These are phyloP conservation scores for Mariannaea elegans DNA, from an alignment of 2,329 filamentous ascomycete species.

Conservation along the genomic window DNA sequence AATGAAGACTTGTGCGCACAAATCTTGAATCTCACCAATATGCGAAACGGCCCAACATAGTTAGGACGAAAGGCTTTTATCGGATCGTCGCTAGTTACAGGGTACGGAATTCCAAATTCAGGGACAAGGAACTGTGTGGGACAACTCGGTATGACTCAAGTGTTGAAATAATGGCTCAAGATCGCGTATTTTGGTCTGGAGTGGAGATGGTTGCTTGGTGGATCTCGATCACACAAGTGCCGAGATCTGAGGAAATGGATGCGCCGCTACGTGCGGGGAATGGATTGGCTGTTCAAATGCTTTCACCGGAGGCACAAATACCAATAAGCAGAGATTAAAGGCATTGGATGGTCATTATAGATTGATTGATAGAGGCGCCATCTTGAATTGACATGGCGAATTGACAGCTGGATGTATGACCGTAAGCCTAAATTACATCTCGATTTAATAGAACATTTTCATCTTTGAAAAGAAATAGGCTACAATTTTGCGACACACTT, in stretches of 20 bases:
- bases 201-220: slow-evolving; percentile 13
- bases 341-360: background rate
- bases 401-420: background rate
- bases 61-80: slow-evolving; percentile 1
- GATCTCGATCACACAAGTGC: slow-evolving; percentile 19
- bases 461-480: too few species aligned
- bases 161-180: slow-evolving; percentile 29
- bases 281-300: background rate
- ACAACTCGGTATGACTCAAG: slow-evolving; percentile 17
- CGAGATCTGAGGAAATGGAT: background rate
- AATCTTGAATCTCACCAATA: too few species aligned
- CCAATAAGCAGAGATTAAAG: background rate
- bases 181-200: slow-evolving; percentile 27
- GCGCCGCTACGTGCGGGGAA: slow-evolving; percentile 13
- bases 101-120: slow-evolving; percentile 4
- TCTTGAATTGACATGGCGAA: background rate
- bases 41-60: too few species aligned
- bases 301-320: too few species aligned
- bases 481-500: too few species aligned
- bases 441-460: too few species aligned
- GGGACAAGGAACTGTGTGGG: slow-evolving; percentile 16
- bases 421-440: too few species aligned
- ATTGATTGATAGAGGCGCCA: background rate
- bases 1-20: too few species aligned
- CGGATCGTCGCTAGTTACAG: slow-evolving; percentile 14